Evolutionary conservation across 495 filamentous ascomycete species (phyloP), one percentile per base, ranked within the genome.

Genomic region (Podospora didyma): DNA sequence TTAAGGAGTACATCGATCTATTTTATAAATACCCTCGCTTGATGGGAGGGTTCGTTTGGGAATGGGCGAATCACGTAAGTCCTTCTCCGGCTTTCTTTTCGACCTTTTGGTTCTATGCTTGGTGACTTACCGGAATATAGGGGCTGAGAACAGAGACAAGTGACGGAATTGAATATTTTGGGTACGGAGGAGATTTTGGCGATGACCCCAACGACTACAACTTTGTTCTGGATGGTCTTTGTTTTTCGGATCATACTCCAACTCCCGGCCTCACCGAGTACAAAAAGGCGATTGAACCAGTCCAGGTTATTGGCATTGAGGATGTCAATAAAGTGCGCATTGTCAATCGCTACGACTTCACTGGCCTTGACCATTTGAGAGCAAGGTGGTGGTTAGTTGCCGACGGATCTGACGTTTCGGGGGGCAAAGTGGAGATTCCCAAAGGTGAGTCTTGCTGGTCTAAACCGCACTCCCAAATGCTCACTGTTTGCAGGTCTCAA

Each of bases 21-120:
- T 89, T 88, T 63, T 82, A 83, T 62, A 79, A 79, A 49, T 75
- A 87, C 53, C 82, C 76, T 3, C 73, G 82, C 10, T 68, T 89
- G 0, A 84, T 88, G 70, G 87, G 87, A 7, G 87, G 87, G 0
- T 89, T 85, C 53, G 81, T 88, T 0, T 90, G 87, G 87, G 87
- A 89, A 62, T 90, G 86, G 86, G 80, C 83, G 14, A 91, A 89
- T 59, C 86, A 88, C 58, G 76, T 73, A 62, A 62, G 73, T 58
- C 1, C 5, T 26, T 26, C 9, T 7, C 2, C 14, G 73, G 57
- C 1, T 9, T 26, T 26, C 9, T 7, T 2, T 16, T 11, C 23
- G n/a, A 11, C 41, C 0, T 44, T 56, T 5, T 0, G n/a, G 11
- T 19, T 48, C 12, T 14, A 22, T 44, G n/a, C 37, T 35, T 53